Conservation (phyloP, 176 grass and related monocot species). For the Bothriochloa decipiens region DNA sequence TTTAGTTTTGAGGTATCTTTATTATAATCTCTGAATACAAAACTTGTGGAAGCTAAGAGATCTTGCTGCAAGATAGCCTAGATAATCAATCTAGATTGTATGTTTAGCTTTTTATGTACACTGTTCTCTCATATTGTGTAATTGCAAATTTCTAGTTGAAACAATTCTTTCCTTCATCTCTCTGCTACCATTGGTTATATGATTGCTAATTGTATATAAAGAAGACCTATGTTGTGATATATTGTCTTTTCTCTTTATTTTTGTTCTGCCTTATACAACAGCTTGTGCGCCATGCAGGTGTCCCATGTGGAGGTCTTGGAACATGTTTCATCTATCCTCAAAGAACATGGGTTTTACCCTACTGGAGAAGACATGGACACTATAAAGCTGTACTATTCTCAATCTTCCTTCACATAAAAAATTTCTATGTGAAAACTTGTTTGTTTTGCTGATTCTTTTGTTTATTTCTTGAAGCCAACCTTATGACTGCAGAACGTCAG, state of each 20-base stretch:
- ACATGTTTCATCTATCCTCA: constrained; percentile 5
- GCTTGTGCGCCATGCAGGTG: constrained; percentile 1
- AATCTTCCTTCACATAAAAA: neutral
- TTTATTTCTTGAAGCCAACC: constrained; percentile 9
- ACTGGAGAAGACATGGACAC: neutral
- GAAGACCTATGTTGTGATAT: neutral
- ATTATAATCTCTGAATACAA: too few species aligned
- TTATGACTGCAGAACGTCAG: constrained; percentile 8
- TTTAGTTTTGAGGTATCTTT: too few species aligned
- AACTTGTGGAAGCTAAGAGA: too few species aligned
- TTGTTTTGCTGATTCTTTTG: constrained; percentile 16
- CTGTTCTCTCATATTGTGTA: neutral
- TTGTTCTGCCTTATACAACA: neutral
- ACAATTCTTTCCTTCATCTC: neutral
- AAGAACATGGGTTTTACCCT: constrained; percentile 19
- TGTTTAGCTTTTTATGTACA: neutral
- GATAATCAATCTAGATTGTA: neutral
- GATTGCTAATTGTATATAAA: neutral
- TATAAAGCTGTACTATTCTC: constrained; percentile 18
- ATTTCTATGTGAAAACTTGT: neutral
- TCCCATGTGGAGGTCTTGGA: neutral
- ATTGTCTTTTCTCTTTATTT: neutral
- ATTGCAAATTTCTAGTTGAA: neutral
- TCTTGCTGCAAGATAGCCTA: too few species aligned
- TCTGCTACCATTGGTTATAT: neutral